These are phyloP conservation scores for Agrostemma githago DNA, from an alignment of 148 eudicot genomes.

Conservation along the genomic window DNA sequence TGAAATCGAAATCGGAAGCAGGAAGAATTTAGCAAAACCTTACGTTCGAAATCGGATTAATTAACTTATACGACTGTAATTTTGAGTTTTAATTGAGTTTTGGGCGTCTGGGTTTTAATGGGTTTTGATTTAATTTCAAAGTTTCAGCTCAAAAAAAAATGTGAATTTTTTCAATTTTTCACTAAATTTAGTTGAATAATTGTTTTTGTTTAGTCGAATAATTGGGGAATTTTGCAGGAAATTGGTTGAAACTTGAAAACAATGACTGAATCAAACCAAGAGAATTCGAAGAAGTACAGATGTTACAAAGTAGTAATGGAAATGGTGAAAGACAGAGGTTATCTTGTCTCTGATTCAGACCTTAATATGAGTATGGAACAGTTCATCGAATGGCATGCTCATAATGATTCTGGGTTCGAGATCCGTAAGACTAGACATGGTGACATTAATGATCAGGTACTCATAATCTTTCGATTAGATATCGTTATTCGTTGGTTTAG, in stretches of 20 bases:
- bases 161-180: too few species aligned
- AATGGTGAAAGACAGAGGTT: conserved; percentile 29
- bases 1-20: too few species aligned
- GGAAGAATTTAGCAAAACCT: too few species aligned
- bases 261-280: conserved; percentile 1
- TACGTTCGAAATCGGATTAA: too few species aligned
- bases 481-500: not conserved
- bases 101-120: not conserved
- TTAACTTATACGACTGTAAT: too few species aligned
- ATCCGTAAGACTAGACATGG: conserved; percentile 2
- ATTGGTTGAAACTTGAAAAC: not conserved
- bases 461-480: not conserved
- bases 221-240: not conserved
- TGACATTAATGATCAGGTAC: conserved; percentile 22
- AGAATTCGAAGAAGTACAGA: conserved; percentile 16
- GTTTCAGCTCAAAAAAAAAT: too few species aligned
- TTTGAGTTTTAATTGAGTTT: not conserved
- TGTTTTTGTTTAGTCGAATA: not conserved
- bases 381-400: conserved; percentile 12
- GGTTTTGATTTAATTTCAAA: not conserved
- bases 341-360: conserved; percentile 17
- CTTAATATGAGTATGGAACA: conserved; percentile 11
- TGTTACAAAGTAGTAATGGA: conserved; percentile 16
- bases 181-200: not conserved
- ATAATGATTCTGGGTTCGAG: conserved; percentile 3